These are phyloP conservation scores for Hypomyces perniciosus DNA, from an alignment of 2,329 filamentous ascomycete species.

Conservation along the genomic window DNA sequence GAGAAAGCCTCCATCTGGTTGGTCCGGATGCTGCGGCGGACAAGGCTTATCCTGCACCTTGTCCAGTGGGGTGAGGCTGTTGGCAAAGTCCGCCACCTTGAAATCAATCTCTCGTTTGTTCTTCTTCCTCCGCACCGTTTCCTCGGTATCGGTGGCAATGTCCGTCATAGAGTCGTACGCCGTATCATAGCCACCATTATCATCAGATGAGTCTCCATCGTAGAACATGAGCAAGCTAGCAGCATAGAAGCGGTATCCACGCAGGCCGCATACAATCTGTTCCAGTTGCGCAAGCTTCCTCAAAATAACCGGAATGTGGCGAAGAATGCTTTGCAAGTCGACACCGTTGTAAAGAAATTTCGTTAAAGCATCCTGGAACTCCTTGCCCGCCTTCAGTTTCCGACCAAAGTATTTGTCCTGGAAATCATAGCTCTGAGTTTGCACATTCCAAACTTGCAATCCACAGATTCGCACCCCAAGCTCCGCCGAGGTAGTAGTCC, in stretches of 20 bases:
- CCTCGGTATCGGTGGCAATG: conserved; percentile 52
- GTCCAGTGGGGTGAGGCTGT: conserved; percentile 88
- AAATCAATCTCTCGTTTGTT: conserved; percentile 68
- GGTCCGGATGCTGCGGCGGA: conserved; percentile 72
- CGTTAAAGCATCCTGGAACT: conserved; percentile 84
- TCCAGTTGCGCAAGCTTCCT: conserved; percentile 80
- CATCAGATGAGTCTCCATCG: conserved; percentile 66
- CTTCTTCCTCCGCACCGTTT: conserved; percentile 41
- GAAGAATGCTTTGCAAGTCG: conserved; percentile 69
- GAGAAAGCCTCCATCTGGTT: conserved; percentile 83
- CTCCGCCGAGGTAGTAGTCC: conserved; percentile 82
- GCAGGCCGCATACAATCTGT: conserved; percentile 69
- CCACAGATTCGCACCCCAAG: conserved; percentile 92
- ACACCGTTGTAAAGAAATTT: conserved; percentile 88
- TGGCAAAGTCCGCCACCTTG: conserved; percentile 98
- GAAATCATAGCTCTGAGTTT: conserved; percentile 80
- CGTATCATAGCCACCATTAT: conserved; percentile 43
- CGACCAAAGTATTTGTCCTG: conserved; percentile 98
- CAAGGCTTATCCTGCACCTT: conserved; percentile 57
- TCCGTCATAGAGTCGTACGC: conserved; percentile 54
- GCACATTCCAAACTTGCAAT: conserved; percentile 90
- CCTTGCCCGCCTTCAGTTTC: conserved; percentile 74
- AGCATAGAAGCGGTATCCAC: conserved; percentile 90
- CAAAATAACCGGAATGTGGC: conserved; percentile 82
- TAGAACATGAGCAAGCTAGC: conserved; percentile 94